phyloP scores from a whole-genome alignment of 2,329 filamentous ascomycete species.

The Helotiales sp. region DNA sequence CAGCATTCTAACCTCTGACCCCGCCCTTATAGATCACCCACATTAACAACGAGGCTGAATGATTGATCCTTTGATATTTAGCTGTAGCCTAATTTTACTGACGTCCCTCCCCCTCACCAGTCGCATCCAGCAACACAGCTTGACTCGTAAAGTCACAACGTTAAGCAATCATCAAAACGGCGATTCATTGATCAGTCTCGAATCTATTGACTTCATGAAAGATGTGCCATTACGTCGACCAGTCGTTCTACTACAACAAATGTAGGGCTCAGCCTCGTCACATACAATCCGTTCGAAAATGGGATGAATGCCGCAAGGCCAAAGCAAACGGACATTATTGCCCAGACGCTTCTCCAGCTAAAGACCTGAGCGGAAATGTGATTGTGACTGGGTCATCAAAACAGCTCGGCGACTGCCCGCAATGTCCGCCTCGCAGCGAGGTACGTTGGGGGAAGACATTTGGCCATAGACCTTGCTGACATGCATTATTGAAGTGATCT shows the following conservation, averaged over 20 bases:
- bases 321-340: not conserved
- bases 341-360: not conserved
- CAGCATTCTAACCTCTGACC: too few species aligned
- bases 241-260: not conserved
- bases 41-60: too few species aligned
- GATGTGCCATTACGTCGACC: not conserved
- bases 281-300: slow-evolving; percentile 2
- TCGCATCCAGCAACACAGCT: too few species aligned
- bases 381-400: not conserved
- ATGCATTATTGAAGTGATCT: too few species aligned
- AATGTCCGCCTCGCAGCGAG: too few species aligned
- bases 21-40: too few species aligned
- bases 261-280: not conserved
- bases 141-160: not conserved
- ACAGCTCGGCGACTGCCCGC: not conserved
- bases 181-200: not conserved
- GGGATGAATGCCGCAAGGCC: not conserved
- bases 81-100: too few species aligned
- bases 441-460: too few species aligned
- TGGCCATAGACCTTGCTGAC: too few species aligned
- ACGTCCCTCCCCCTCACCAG: too few species aligned
- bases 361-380: not conserved
- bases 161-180: not conserved
- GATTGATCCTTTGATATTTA: too few species aligned
- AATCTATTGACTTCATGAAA: not conserved